These are phyloP conservation scores for Staphylotrichum longicolle DNA, from an alignment of 495 filamentous ascomycete genomes.

Conservation along the genomic window DNA sequence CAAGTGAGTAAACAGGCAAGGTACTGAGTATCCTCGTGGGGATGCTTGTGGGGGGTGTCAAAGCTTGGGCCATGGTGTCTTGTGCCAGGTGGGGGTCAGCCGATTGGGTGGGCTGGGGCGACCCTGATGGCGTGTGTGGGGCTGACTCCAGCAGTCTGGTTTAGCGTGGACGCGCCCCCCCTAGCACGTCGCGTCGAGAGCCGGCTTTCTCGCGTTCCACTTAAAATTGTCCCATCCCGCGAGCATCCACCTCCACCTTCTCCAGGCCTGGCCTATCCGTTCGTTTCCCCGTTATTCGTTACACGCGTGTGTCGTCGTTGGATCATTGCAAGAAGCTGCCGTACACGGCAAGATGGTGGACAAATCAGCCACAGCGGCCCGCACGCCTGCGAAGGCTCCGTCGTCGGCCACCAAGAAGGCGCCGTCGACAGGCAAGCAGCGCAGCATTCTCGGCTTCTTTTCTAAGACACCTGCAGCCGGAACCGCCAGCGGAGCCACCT, in stretches of 20 bases:
- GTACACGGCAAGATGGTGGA: constrained; percentile 31
- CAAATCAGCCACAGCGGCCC: constrained; percentile 28
- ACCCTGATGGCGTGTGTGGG: constrained; percentile 5
- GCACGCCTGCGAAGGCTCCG: constrained; percentile 46
- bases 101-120: not conserved
- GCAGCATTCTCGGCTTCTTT: constrained; percentile 88
- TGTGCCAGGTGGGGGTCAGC: not conserved
- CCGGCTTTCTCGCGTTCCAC: constrained; percentile 21
- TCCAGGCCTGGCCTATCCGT: not conserved
- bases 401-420: constrained; percentile 40
- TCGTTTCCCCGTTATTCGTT: not conserved
- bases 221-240: constrained; percentile 12
- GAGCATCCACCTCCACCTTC: not conserved
- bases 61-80: not conserved
- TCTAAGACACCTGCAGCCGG: constrained; percentile 57
- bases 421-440: constrained; percentile 57
- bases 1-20: too few species aligned
- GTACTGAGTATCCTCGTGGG: too few species aligned
- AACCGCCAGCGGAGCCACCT: constrained; percentile 31
- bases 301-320: not conserved
- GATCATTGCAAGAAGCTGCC: not conserved
- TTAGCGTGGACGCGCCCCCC: constrained; percentile 20
- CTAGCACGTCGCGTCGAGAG: constrained; percentile 14
- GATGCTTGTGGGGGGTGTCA: too few species aligned
- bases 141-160: constrained; percentile 4